phyloP scores from a whole-genome alignment of 306 rosid species.

The Notholithocarpus densiflorus region DNA sequence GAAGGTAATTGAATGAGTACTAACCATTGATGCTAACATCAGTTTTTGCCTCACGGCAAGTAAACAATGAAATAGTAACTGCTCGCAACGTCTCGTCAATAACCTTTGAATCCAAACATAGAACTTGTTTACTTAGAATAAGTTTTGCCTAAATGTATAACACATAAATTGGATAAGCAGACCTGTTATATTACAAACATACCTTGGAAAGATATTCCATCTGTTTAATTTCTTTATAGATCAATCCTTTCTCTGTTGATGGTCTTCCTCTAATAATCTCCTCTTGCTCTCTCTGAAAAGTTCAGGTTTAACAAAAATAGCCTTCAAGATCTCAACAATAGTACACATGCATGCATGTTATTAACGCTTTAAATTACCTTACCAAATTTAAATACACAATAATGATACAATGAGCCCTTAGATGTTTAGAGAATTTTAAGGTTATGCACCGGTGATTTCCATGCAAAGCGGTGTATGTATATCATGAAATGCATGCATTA shows the following conservation, averaged over 20 bases:
- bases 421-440: too few relatives aligned
- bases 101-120: slow-evolving; percentile 10
- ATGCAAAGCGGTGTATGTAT: too few relatives aligned
- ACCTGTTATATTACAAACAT: neutral
- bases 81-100: slow-evolving; percentile 41
- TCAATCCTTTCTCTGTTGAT: slow-evolving; percentile 26
- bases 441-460: too few relatives aligned
- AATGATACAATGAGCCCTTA: too few relatives aligned
- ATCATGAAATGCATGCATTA: too few relatives aligned
- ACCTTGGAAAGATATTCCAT: slow-evolving; percentile 51
- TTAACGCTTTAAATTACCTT: too few relatives aligned
- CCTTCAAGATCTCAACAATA: neutral
- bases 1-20: neutral
- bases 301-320: neutral
- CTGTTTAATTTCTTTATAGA: slow-evolving; percentile 31
- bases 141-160: too few relatives aligned
- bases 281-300: slow-evolving; percentile 46
- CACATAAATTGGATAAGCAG: neutral
- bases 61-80: slow-evolving; percentile 26
- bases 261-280: slow-evolving; percentile 33
- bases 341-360: neutral
- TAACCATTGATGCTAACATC: slow-evolving; percentile 40
- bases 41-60: slow-evolving; percentile 39
- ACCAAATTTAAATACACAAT: too few relatives aligned
- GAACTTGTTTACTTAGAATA: too few relatives aligned